Base-by-base conservation (phyloP, 2,329 filamentous ascomycete genomes). In the Clarireedia hainanense region DNA sequence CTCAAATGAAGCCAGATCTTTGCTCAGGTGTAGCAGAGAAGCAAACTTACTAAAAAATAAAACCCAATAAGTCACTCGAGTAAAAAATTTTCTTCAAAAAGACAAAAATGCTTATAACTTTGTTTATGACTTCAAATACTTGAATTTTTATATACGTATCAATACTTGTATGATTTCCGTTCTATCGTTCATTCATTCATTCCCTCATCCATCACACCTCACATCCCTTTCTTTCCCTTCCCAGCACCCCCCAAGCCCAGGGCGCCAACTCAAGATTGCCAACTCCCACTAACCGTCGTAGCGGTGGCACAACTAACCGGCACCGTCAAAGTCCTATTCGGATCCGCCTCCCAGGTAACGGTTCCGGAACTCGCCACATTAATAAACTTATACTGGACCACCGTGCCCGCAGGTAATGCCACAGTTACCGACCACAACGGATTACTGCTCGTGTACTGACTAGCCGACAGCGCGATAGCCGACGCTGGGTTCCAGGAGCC, bases 361-460 rank as follows among this genome's bases (percentile, higher is more conserved):
- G 71, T 72, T 0, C 83, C 80, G 62, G 79, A 76, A 1, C 69
- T 64, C 57, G 75, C 74, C 43, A 85, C 76, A 50, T 80, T 78
- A 63, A 89, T 78, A 66, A 81, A 90, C 73, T 89, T 89, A 69
- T 88, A 89, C 71, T 82, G 65, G 45, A 89, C 73, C 2, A 69
- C 71, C 48, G 74, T 73, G 2, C 84, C 85, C 0, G 80, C 74
- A 0, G 74, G 69, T 15, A 90, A 69, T 1, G 71, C 72, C 27
- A 89, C 66, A 0, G 77, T 78, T 0, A 69, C 75, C 47, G 72
- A 75, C 87, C 86, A 90, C 5, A 86, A 61, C 0, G 80, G 82
- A 63, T 85, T 81, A 36, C 67, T 70, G 2, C 72, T 63, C 0
- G 81, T 84, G 66, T 89, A 90, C 17, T 74, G 65, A 15, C 71